Conservation (phyloP, 208 protist species). For the Leishmania amazonensis region DNA sequence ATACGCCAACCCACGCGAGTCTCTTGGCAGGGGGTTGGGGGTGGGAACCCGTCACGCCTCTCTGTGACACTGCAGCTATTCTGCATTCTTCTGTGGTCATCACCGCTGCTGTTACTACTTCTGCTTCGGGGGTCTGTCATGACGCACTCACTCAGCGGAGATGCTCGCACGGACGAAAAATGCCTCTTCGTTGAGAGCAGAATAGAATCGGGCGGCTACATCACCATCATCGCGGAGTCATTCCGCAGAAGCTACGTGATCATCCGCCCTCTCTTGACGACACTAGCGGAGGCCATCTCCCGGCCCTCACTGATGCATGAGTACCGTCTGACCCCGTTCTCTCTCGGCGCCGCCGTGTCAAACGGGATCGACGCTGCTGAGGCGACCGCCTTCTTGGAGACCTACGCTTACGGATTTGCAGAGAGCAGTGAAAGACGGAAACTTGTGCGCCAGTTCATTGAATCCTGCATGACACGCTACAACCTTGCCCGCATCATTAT, state of each 20-base stretch:
- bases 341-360: slow-evolving; percentile 97
- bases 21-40: not conserved
- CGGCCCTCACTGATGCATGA: slow-evolving; percentile 97
- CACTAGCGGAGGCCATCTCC: slow-evolving; percentile 95
- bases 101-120: not conserved
- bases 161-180: slow-evolving; percentile 5
- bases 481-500: slow-evolving; percentile 80
- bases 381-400: slow-evolving; percentile 89
- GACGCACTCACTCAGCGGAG: not conserved
- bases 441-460: slow-evolving; percentile 59
- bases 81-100: not conserved
- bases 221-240: slow-evolving; percentile 72
- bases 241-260: slow-evolving; percentile 59
- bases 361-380: slow-evolving; percentile 89
- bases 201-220: slow-evolving; percentile 45
- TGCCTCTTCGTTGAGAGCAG: slow-evolving; percentile 77
- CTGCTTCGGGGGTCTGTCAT: not conserved
- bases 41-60: not conserved
- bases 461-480: slow-evolving; percentile 76
- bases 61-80: not conserved
- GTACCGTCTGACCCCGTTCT: slow-evolving; percentile 97
- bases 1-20: not conserved
- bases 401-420: slow-evolving; percentile 77
- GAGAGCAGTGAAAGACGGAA: slow-evolving; percentile 7
- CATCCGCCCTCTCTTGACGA: slow-evolving; percentile 49